phyloP scores from a whole-genome alignment of 2,329 filamentous ascomycete genomes.

The Ophiostoma quercus region DNA sequence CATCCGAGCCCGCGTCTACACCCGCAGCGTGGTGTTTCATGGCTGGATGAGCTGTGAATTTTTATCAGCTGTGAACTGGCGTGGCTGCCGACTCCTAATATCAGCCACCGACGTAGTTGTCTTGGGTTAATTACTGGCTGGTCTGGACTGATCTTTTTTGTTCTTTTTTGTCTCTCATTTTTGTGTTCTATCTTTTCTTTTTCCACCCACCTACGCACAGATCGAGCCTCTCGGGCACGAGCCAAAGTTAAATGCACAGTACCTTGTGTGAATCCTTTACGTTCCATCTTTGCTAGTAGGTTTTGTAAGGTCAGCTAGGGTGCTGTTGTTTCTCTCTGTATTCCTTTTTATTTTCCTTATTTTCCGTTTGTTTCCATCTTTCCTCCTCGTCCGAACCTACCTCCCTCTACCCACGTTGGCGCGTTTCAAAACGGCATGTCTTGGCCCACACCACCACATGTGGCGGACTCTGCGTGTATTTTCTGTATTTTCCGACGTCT shows the following conservation, averaged over 20 bases:
- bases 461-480: neutral
- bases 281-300: neutral
- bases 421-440: constrained; percentile 1
- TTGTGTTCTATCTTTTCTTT: neutral
- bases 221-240: too few relatives aligned
- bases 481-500: too few relatives aligned
- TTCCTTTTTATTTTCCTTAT: neutral
- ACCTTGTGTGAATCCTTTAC: neutral
- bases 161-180: neutral
- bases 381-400: neutral
- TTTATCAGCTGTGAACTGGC: neutral
- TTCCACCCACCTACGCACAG: neutral
- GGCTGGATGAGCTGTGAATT: neutral
- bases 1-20: neutral
- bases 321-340: too few relatives aligned
- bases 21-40: neutral
- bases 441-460: constrained; percentile 7
- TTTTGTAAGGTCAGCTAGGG: neutral
- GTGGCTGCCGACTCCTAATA: neutral
- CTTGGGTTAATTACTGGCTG: neutral
- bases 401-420: constrained; percentile 1
- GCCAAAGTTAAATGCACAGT: neutral
- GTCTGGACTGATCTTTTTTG: neutral
- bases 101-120: neutral
- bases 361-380: neutral